Percentiles rank a stretch among this genome's conserved stretches.
phyloP scores from a whole-genome alignment of 2,329 filamentous ascomycete species.

The Phyllosticta citrichinensis region DNA sequence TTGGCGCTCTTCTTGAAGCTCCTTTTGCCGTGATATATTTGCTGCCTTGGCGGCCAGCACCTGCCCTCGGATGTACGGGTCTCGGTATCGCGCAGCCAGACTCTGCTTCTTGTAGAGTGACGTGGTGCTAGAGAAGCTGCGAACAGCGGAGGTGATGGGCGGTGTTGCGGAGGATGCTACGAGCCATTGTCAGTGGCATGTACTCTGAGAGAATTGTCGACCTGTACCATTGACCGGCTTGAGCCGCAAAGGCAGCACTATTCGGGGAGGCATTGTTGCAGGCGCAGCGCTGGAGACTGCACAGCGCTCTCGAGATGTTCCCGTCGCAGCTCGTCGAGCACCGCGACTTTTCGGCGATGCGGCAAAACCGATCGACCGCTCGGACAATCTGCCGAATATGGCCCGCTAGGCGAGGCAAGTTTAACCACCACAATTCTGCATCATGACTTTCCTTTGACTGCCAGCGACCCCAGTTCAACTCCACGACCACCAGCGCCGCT shows the following conservation, averaged over 20 bases:
- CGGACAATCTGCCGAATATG: slow-evolving; percentile 10
- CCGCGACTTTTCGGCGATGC: neutral
- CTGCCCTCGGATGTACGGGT: slow-evolving; percentile 76
- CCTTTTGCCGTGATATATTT: slow-evolving; percentile 65
- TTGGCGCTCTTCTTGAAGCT: slow-evolving; percentile 55
- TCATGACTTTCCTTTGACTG: slow-evolving; percentile 9
- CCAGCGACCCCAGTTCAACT: slow-evolving; percentile 17
- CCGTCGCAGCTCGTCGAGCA: neutral
- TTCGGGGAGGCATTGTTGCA: slow-evolving; percentile 37
- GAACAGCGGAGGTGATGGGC: slow-evolving; percentile 40
- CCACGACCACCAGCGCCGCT: slow-evolving; percentile 11
- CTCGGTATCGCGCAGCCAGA: slow-evolving; percentile 47
- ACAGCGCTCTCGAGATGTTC: neutral
- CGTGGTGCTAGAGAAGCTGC: slow-evolving; percentile 48
- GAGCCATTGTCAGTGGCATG: slow-evolving; percentile 1
- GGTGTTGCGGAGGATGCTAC: slow-evolving; percentile 18
- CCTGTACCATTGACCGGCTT: slow-evolving; percentile 29
- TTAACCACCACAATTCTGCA: slow-evolving; percentile 12
- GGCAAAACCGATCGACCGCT: slow-evolving; percentile 7
- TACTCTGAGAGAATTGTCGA: neutral
- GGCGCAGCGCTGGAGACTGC: neutral
- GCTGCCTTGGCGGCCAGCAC: slow-evolving; percentile 74
- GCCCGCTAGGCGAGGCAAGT: slow-evolving; percentile 14
- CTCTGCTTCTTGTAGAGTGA: slow-evolving; percentile 44
- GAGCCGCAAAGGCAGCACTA: slow-evolving; percentile 34